Base-by-base conservation (phyloP, 225 moss, liverwort and hornwort species). In the Bryoerythrophyllum caledonicum region DNA sequence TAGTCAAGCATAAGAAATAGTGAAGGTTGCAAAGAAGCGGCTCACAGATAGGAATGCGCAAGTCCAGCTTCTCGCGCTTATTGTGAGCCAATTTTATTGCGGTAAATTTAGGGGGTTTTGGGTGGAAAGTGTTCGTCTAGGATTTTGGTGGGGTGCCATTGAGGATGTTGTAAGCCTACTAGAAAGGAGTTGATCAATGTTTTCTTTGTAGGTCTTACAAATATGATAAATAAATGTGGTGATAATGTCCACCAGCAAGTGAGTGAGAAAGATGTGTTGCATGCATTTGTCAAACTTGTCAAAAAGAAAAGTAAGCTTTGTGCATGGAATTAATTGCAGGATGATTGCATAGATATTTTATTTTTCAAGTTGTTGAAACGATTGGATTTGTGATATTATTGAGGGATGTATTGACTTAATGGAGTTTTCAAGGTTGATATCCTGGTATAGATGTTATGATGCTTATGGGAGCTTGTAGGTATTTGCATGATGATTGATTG, bases 171-270 rank as follows among this genome's bases (percentile, higher is more conserved):
- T 34, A 57, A 26, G 59, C 12, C 13, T 73, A 11, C 60, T 46
- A n/a, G n/a, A n/a, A n/a, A n/a, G n/a, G n/a, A n/a, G n/a, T n/a
- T n/a, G n/a, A n/a, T n/a, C n/a, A n/a, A n/a, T n/a, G n/a, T n/a
- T n/a, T n/a, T n/a, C n/a, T n/a, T n/a, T n/a, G 46, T 53, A 90
- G 89, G 82, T 86, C 23, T 81, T 92, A 79, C 94, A 94, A 65
- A 94, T 92, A 83, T 96, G 59, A 93, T 90, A 65, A 89, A 93
- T 68, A 93, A 93, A 51, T 93, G 92, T 70, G 88, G 88, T 15
- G 92, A 91, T 65, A 73, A 85, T 59, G 91, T 89, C 58, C 89
- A 90, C 74, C 92, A 93, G 74, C 92, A 93, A 84, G 90, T 93
- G 75, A 89, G 89, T 4, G 89, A 93, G 84, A 91, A 82, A 77